Percentiles rank a stretch among this genome's conserved stretches.
phyloP scores from a whole-genome alignment of 257 asterid species.

The Petunia secreta region DNA sequence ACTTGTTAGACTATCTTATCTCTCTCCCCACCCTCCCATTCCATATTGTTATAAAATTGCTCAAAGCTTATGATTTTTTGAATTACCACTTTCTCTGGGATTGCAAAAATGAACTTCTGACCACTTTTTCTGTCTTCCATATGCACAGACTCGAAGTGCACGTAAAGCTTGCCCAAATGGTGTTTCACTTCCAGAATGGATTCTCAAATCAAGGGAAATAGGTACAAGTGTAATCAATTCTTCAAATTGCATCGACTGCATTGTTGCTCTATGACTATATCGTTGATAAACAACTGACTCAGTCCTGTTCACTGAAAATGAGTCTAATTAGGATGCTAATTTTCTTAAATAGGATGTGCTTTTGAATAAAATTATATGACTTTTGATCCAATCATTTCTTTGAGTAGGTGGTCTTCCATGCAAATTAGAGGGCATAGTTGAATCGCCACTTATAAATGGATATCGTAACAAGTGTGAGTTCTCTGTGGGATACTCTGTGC shows the following conservation, averaged over 20 bases:
- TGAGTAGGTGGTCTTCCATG: constrained; percentile 96
- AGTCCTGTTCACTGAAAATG: neutral
- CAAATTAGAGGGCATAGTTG: constrained; percentile 79
- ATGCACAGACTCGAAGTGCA: constrained; percentile 78
- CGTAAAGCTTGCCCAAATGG: constrained; percentile 94
- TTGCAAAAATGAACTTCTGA: constrained; percentile 2
- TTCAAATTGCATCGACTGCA: constrained; percentile 12
- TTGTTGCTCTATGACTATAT: constrained; percentile 14
- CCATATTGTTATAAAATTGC: neutral
- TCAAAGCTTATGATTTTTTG: neutral
- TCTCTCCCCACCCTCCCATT: neutral
- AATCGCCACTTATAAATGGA: constrained; percentile 79
- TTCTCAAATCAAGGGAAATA: constrained; percentile 81
- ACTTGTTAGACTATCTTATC: constrained; percentile 54
- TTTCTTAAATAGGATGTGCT: neutral
- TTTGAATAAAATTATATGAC: neutral
- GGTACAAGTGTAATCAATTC: constrained; percentile 50
- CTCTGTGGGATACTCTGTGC: constrained; percentile 88
- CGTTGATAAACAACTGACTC: neutral
- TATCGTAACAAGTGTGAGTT: constrained; percentile 98
- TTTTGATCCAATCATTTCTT: constrained; percentile 33
- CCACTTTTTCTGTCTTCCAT: constrained; percentile 22
- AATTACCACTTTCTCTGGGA: neutral
- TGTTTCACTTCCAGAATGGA: constrained; percentile 89
- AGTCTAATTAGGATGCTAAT: neutral